phyloP scores from a whole-genome alignment of 768 basidiomycete species.

The Pleurotus djamor region DNA sequence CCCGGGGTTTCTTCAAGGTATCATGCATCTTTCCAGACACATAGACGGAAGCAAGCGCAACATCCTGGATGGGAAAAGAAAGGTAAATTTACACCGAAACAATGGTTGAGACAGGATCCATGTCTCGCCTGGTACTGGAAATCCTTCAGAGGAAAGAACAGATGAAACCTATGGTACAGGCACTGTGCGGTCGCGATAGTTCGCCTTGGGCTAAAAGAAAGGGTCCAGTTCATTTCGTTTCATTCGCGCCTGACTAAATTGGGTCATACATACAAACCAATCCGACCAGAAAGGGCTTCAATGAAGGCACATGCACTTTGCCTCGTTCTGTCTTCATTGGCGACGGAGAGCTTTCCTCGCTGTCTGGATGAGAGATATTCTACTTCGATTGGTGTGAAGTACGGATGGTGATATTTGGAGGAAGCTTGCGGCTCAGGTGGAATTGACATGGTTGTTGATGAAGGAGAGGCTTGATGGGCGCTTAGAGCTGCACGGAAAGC shows the following conservation, averaged over 20 bases:
- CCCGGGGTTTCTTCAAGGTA: slow-evolving; percentile 96
- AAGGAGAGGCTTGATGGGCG: slow-evolving; percentile 7
- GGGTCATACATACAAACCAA: slow-evolving; percentile 82
- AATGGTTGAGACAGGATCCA: too few relatives aligned
- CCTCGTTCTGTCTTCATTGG: slow-evolving; percentile 77
- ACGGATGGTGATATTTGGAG: slow-evolving; percentile 79
- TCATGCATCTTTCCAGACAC: slow-evolving; percentile 98
- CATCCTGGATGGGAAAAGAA: slow-evolving; percentile 55
- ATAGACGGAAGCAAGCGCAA: slow-evolving; percentile 81
- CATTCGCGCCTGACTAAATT: not conserved
- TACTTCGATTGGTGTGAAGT: slow-evolving; percentile 80
- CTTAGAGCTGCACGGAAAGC: not conserved
- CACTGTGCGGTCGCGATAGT: slow-evolving; percentile 95
- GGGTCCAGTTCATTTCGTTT: not conserved
- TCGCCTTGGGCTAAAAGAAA: slow-evolving; percentile 65
- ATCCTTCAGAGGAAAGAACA: slow-evolving; percentile 93
- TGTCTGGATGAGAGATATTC: slow-evolving; percentile 81
- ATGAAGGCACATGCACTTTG: slow-evolving; percentile 89
- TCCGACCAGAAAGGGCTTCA: slow-evolving; percentile 78
- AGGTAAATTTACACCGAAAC: too few relatives aligned
- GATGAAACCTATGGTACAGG: slow-evolving; percentile 93
- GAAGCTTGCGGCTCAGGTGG: slow-evolving; percentile 46
- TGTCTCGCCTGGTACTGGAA: slow-evolving; percentile 69
- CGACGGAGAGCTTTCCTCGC: slow-evolving; percentile 79
- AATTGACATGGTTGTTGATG: slow-evolving; percentile 23